Evolutionary conservation across 305 asterid genomes (phyloP), one percentile per base, ranked within the genome.

Genomic region (Fraxinus floribunda): DNA sequence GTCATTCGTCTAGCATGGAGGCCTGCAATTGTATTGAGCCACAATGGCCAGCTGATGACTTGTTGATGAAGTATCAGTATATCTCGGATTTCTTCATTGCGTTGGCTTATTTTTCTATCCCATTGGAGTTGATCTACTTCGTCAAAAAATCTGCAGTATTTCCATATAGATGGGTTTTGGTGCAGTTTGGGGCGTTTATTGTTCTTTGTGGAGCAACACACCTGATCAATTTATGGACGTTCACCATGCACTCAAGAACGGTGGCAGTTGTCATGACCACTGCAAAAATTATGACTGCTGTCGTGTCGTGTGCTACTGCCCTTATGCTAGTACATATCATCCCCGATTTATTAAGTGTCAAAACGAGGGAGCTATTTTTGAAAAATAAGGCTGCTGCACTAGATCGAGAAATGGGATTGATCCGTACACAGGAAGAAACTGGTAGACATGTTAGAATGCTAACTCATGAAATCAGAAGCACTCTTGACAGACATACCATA

Each of bases 201-300:
- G 97, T 97, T 86, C 98, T 97, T 41, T 95, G 99, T 85, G 99
- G 99, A 34, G 98, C 98, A 6, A 97, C 99, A 18, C 99, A 97
- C 86, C 88, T 97, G 64, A 97, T 97, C 75, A 97, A 89, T 83
- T 85, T 97, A 49, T 97, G 99, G 99, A 97, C 99, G 16, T 93
- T 93, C 76, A 88, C 84, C 22, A 81, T 89, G 86, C 98, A 97
- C 84, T 86, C 99, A 2, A 92, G 95, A 89, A 97, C 93, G 5
- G 97, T 95, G 79, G 99, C 98, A 29, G 64, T 93, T 64, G 99
- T 97, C 49, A 95, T 97, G 98, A 93, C 98, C 16, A 80, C 87
- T 3, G 94, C 99, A 2, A 97, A 97, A 88, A 87, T 88, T 52
- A 82, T 91, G 84, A 97, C 99, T 3, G 98, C 99, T 78, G 95